Percentiles rank a stretch among this genome's conserved stretches.
These are phyloP conservation scores for Pseudovirgaria hyperparasitica DNA, from an alignment of 2,329 filamentous ascomycete genomes.

Conservation along the genomic window DNA sequence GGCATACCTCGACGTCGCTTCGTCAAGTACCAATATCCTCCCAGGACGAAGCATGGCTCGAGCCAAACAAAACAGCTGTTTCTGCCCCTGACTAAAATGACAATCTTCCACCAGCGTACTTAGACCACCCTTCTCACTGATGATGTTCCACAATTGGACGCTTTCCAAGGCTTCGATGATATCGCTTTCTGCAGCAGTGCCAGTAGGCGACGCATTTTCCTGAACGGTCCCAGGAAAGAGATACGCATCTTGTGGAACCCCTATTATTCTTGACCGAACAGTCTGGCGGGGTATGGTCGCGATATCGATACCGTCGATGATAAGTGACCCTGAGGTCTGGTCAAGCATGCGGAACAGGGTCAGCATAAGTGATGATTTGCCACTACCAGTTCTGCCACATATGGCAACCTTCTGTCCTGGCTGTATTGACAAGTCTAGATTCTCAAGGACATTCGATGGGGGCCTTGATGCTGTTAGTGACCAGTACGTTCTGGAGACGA, in stretches of 20 bases:
- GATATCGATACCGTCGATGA: slow-evolving; percentile 37
- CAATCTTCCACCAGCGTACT: slow-evolving; percentile 18
- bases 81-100: slow-evolving; percentile 37
- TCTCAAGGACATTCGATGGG: slow-evolving; percentile 27
- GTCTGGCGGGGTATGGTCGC: slow-evolving; percentile 28
- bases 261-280: slow-evolving; percentile 34
- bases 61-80: slow-evolving; percentile 51
- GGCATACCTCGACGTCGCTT: slow-evolving; percentile 21
- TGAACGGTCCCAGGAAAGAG: slow-evolving; percentile 36
- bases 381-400: slow-evolving; percentile 42
- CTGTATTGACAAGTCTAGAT: slow-evolving; percentile 33
- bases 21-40: slow-evolving; percentile 18
- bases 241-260: slow-evolving; percentile 40
- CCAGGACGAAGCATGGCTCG: slow-evolving; percentile 38
- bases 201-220: slow-evolving; percentile 35
- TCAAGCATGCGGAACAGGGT: slow-evolving; percentile 38
- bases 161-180: slow-evolving; percentile 32
- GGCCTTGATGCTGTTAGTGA: slow-evolving; percentile 7
- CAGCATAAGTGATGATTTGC: slow-evolving; percentile 38
- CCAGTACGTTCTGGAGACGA: too few relatives aligned
- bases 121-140: slow-evolving; percentile 21
- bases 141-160: slow-evolving; percentile 30
- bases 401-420: slow-evolving; percentile 38
- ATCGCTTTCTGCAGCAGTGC: slow-evolving; percentile 22
- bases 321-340: slow-evolving; percentile 28